Evolutionary conservation across 192 early-diverging fungal species (phyloP).

Genomic region (Backusella morwellensis): DNA sequence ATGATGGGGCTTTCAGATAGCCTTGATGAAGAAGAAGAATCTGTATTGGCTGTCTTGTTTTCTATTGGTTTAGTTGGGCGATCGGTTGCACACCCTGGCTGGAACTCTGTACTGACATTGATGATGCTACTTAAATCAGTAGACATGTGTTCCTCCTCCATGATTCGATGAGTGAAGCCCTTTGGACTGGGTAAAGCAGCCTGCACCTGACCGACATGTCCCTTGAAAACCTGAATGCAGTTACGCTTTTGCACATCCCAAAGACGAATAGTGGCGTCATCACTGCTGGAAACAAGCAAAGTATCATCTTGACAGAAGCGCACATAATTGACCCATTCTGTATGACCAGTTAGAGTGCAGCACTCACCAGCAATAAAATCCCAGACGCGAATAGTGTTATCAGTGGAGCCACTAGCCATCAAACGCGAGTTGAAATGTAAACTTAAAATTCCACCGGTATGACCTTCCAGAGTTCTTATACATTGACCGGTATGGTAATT

Average conservation of each 20-base stretch:
- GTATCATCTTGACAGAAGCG: constrained; percentile 64
- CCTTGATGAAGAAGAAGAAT: constrained; percentile 30
- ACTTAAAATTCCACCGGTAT: constrained; percentile 77
- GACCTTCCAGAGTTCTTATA: constrained; percentile 77
- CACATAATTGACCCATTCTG: constrained; percentile 92
- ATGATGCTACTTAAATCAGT: background rate
- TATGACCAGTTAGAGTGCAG: constrained; percentile 77
- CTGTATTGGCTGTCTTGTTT: background rate
- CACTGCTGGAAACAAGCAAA: constrained; percentile 78
- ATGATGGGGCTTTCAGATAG: constrained; percentile 55
- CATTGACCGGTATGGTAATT: constrained; percentile 86
- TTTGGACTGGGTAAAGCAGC: constrained; percentile 29
- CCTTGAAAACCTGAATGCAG: constrained; percentile 65
- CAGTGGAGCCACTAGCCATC: constrained; percentile 83
- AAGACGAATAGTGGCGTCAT: constrained; percentile 81
- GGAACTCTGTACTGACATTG: constrained; percentile 5
- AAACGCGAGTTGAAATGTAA: constrained; percentile 79
- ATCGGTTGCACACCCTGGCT: constrained; percentile 26
- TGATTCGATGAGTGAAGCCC: constrained; percentile 34
- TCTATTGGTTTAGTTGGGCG: constrained; percentile 2
- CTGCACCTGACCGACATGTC: constrained; percentile 79
- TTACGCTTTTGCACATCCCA: constrained; percentile 80
- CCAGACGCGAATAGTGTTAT: constrained; percentile 86
- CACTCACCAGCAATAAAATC: constrained; percentile 69
- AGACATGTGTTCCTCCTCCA: constrained; percentile 11